Evolutionary conservation across 1,284 basidiomycete genomes (phyloP).

Genomic region (Meira miltonrushii): DNA sequence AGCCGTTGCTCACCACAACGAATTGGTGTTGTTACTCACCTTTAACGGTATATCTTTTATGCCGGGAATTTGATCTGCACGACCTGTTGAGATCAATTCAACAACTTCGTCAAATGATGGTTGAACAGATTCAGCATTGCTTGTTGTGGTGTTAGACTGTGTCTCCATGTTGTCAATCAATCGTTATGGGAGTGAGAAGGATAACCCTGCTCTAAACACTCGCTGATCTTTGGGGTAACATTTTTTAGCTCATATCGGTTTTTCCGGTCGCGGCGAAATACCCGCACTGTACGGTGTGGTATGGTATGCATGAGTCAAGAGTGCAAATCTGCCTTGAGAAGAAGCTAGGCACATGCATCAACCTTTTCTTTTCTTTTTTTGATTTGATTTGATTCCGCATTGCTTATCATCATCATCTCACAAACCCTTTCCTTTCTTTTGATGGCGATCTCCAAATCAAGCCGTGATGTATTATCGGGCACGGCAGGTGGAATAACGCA

Average conservation of each 20-base stretch:
- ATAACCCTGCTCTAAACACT: too few relatives aligned
- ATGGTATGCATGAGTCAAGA: too few relatives aligned
- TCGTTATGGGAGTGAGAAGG: background rate
- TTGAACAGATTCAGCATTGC: background rate
- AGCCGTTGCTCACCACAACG: too few relatives aligned
- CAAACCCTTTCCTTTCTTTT: background rate
- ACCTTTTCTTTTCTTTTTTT: background rate
- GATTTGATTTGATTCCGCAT: too few relatives aligned
- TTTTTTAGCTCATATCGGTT: too few relatives aligned
- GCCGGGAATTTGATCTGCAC: slow-evolving; percentile 45
- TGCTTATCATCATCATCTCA: too few relatives aligned
- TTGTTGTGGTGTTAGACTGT: background rate
- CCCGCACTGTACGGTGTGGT: too few relatives aligned
- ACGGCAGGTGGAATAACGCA: slow-evolving; percentile 83
- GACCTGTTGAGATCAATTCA: slow-evolving; percentile 48
- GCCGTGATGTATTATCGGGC: slow-evolving; percentile 16
- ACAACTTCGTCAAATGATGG: slow-evolving; percentile 45
- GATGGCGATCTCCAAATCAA: slow-evolving; percentile 10
- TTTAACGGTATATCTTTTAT: slow-evolving; percentile 46
- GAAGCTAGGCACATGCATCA: background rate
- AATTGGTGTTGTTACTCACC: too few relatives aligned
- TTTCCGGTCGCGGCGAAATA: too few relatives aligned
- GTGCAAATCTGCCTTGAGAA: too few relatives aligned
- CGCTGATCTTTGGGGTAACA: too few relatives aligned
- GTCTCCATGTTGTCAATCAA: slow-evolving; percentile 2